phyloP scores from a whole-genome alignment of 108 stramenopile genomes.

The Cyclotella atomus region DNA sequence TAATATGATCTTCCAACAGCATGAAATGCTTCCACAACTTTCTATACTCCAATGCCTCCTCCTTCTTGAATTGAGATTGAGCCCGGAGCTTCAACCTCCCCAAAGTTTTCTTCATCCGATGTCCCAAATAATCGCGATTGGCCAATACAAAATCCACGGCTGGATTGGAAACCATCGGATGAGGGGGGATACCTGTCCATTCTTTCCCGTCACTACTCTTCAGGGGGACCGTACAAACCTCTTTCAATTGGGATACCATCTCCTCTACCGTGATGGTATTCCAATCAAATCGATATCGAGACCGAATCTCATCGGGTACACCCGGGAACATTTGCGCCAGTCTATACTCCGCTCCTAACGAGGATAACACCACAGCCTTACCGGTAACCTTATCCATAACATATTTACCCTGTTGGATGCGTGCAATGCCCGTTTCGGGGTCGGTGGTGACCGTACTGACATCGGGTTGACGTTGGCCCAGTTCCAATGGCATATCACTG shows the following conservation, averaged over 20 bases:
- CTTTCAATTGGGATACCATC: conserved; percentile 64
- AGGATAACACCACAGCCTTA: conserved; percentile 70
- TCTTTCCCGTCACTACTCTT: conserved; percentile 47
- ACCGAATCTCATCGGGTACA: conserved; percentile 67
- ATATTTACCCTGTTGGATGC: conserved; percentile 75
- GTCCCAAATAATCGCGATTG: conserved; percentile 75
- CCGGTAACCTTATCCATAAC: conserved; percentile 89
- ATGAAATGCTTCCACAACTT: conserved; percentile 68
- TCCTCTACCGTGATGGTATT: conserved; percentile 64
- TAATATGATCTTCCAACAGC: conserved; percentile 82
- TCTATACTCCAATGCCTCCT: conserved; percentile 58
- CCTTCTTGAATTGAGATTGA: conserved; percentile 52
- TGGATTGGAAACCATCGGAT: conserved; percentile 69
- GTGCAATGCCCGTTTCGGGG: conserved; percentile 82
- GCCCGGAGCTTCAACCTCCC: conserved; percentile 66
- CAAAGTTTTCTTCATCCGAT: conserved; percentile 65
- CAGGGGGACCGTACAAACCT: conserved; percentile 60
- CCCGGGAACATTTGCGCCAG: conserved; percentile 89
- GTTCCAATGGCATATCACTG: conserved; percentile 43
- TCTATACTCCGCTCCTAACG: conserved; percentile 74
- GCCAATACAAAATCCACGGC: conserved; percentile 81
- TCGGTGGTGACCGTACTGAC: conserved; percentile 77
- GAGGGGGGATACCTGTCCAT: conserved; percentile 52
- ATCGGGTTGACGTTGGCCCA: conserved; percentile 65
- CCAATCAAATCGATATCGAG: conserved; percentile 70